phyloP scores from a whole-genome alignment of 805 yeast species.

The Candida nemodendra region DNA sequence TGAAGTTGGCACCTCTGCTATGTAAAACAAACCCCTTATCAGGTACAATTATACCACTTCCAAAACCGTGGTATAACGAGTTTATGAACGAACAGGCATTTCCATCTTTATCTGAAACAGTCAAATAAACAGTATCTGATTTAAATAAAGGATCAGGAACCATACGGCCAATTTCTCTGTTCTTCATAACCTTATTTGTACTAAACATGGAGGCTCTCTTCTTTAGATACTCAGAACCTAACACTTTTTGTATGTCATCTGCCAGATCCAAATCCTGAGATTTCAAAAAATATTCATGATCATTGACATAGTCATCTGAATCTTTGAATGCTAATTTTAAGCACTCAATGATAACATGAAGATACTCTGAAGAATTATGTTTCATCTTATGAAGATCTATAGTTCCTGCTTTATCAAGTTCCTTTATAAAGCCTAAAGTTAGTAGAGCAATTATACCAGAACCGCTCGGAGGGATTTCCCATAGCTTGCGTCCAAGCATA shows the following conservation, averaged over 20 bases:
- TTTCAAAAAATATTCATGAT: slow-evolving; percentile 41
- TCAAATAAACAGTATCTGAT: slow-evolving; percentile 72
- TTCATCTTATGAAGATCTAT: slow-evolving; percentile 42
- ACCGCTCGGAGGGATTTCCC: slow-evolving; percentile 87
- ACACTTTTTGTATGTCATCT: slow-evolving; percentile 37
- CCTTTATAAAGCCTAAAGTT: slow-evolving; percentile 63
- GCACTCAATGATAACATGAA: slow-evolving; percentile 69
- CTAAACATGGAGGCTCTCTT: slow-evolving; percentile 49
- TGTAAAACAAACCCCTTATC: slow-evolving; percentile 68
- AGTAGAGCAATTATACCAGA: slow-evolving; percentile 76
- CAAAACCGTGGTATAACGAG: slow-evolving; percentile 68
- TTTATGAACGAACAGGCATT: slow-evolving; percentile 81
- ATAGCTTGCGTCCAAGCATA: slow-evolving; percentile 52
- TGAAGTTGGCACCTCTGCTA: slow-evolving; percentile 76
- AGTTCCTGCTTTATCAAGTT: slow-evolving; percentile 44
- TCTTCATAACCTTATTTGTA: slow-evolving; percentile 38
- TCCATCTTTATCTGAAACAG: slow-evolving; percentile 65
- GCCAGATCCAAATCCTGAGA: slow-evolving; percentile 14
- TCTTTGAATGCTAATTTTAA: slow-evolving; percentile 72
- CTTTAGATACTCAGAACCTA: slow-evolving; percentile 49
- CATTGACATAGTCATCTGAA: slow-evolving; percentile 71
- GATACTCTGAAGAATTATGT: slow-evolving; percentile 70
- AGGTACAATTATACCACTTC: slow-evolving; percentile 66
- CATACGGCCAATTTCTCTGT: slow-evolving; percentile 21
- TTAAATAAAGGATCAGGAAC: slow-evolving; percentile 56